Conservation (phyloP, 164 flowering plant species). For the Echeveria elegans region DNA sequence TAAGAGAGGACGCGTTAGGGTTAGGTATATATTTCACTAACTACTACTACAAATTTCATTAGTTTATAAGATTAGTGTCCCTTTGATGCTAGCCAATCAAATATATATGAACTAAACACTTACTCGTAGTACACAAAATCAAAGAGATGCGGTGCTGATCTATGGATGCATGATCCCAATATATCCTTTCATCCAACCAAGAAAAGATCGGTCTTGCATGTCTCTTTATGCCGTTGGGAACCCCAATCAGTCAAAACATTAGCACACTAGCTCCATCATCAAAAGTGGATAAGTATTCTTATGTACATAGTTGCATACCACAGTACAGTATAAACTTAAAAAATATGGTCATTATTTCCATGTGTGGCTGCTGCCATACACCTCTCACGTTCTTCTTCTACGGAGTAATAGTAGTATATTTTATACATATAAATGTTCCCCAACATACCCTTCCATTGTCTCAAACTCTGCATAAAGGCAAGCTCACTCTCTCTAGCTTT, state of each 20-base stretch:
- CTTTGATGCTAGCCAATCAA: neutral
- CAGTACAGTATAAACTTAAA: too few species aligned
- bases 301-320: neutral
- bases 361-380: too few species aligned
- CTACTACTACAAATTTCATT: neutral
- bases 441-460: constrained; percentile 1
- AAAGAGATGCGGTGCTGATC: neutral
- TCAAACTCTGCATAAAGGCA: neutral
- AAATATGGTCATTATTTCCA: too few species aligned
- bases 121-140: neutral
- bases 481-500: neutral
- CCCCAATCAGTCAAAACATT: neutral
- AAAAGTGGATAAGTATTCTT: neutral
- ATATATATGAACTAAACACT: neutral
- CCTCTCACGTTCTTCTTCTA: too few species aligned
- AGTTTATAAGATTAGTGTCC: neutral
- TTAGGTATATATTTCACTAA: neutral
- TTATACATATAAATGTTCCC: neutral
- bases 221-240: neutral
- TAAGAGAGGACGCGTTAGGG: neutral
- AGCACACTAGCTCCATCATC: neutral
- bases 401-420: too few species aligned
- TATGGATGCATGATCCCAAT: neutral
- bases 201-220: neutral
- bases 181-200: neutral